Evolutionary conservation across 192 early-diverging fungal genomes (phyloP), one percentile per base, ranked within the genome.

Genomic region (Lunasporangiospora selenospora): DNA sequence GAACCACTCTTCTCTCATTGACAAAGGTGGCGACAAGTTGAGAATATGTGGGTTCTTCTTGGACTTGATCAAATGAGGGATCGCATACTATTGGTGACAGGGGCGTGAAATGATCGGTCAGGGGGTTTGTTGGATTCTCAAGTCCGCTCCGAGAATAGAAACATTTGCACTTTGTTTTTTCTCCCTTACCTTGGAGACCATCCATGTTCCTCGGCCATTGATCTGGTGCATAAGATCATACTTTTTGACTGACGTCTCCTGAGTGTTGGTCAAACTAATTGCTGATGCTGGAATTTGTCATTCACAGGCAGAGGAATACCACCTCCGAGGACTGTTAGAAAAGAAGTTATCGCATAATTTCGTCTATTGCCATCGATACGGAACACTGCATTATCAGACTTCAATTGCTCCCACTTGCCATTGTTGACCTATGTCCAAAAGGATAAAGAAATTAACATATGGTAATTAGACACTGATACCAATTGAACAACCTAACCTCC

Each of bases 181-280:
- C 37, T 29, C 39, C 3, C 2, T 12, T 36, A 80, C 58, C 79
- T 93, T 90, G 27, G 91, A 82, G 27, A 88, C 86, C 58, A 95
- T 64, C 85, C 88, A 95, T 18, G 90, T 91, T 3, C 92, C 90
- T 39, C 92, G 83, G 3, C 88, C 87, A 58, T 93, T 92, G 80
- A 93, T 82, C 40, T 77, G 71, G 77, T 89, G 86, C 89, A 89
- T 92, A 65, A 92, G 62, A 61, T 90, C 88, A 57, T 89, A 89
- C 75, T 80, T 83, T 71, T 90, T 89, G 3, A 76, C 31, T 11
- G 69, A 51, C 0, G 87, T 87, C 24, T 53, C 46, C 60, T 81
- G 79, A 1, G 89, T 89, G 51, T 85, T 61, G 15, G 80, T 88
- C 59, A 92, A 65, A 38, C 75, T 75, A 53, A 95, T 92, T 0